Evolutionary conservation across 2,329 filamentous ascomycete species (phyloP).

Genomic region (Alternaria brassicicola): DNA sequence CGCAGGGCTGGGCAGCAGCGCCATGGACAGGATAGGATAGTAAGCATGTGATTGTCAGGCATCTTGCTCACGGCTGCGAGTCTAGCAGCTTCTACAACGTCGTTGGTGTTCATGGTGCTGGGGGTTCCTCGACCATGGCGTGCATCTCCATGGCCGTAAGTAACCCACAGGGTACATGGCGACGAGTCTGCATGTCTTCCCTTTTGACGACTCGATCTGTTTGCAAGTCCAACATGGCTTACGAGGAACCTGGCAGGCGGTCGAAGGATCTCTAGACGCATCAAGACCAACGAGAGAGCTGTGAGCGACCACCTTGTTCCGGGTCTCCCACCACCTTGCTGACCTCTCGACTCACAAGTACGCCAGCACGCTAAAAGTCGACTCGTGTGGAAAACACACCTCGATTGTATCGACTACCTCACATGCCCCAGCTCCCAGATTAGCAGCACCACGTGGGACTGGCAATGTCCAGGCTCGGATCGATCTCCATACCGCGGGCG

Average conservation of each 20-base stretch:
- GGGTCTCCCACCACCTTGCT: not conserved
- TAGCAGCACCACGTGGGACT: conserved; percentile 21
- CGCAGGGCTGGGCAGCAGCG: no score
- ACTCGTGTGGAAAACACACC: not conserved
- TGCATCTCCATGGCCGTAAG: no score
- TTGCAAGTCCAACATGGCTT: not conserved
- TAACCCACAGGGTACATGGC: no score
- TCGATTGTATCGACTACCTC: not conserved
- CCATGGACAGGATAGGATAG: no score
- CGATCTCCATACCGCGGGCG: conserved; percentile 31
- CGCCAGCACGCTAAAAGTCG: not conserved
- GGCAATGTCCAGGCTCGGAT: conserved; percentile 17
- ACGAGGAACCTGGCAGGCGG: not conserved
- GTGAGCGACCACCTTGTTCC: not conserved
- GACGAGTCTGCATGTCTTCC: no score
- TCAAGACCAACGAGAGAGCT: not conserved
- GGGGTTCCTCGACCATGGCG: no score
- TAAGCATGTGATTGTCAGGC: not conserved
- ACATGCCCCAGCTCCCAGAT: not conserved
- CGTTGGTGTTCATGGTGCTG: not conserved
- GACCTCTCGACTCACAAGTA: no score
- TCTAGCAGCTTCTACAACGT: not conserved
- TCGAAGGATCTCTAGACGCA: not conserved
- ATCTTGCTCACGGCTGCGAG: not conserved
- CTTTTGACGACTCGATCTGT: no score